Conservation (phyloP, 2,329 filamentous ascomycete genomes). For the Chaetomium strumarium region DNA sequence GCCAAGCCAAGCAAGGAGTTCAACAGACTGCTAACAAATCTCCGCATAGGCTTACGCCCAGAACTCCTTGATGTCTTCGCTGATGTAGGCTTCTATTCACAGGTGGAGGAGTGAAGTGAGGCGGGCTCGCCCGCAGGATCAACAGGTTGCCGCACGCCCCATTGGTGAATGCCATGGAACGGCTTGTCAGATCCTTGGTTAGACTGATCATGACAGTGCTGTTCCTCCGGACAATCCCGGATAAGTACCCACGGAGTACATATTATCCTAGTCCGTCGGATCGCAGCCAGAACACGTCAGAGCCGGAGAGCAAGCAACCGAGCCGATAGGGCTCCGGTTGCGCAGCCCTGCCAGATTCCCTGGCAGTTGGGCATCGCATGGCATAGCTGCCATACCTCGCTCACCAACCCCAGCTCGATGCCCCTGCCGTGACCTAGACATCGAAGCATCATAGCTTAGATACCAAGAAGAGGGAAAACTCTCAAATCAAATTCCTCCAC, state of each 20-base stretch:
- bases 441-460: background rate
- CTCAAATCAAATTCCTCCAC: slow-evolving; percentile 33
- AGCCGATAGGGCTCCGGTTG: background rate
- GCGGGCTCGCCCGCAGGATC: background rate
- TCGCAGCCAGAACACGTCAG: too few relatives aligned
- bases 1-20: background rate
- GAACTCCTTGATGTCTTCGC: slow-evolving; percentile 70
- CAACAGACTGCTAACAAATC: slow-evolving; percentile 9
- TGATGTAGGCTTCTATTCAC: slow-evolving; percentile 49
- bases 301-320: too few relatives aligned
- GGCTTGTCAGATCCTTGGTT: background rate
- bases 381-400: background rate
- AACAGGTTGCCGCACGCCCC: slow-evolving; percentile 1
- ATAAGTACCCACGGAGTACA: background rate
- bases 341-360: background rate
- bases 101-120: slow-evolving; percentile 1
- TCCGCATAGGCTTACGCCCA: slow-evolving; percentile 69
- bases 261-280: too few relatives aligned
- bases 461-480: background rate
- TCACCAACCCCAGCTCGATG: background rate
- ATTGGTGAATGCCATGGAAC: background rate
- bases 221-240: background rate
- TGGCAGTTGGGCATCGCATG: background rate
- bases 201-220: background rate
- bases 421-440: too few relatives aligned